phyloP scores from a whole-genome alignment of 1,139 yeast genomes.

The Waltiozyma sp. region DNA sequence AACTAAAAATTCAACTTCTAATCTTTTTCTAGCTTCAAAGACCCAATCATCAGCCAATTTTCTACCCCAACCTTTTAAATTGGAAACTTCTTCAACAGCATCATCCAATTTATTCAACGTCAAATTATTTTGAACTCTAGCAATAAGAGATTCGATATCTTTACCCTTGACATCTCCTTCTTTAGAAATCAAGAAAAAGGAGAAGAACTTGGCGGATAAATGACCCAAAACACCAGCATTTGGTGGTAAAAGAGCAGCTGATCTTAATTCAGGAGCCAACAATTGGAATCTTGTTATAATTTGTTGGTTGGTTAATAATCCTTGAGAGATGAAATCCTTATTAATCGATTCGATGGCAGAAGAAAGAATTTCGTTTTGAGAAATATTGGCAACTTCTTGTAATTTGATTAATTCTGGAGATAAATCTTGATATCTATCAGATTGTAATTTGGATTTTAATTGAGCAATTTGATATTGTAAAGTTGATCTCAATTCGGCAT shows the following conservation, averaged over 20 bases:
- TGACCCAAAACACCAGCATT: slow-evolving; percentile 95
- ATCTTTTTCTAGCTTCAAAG: slow-evolving; percentile 73
- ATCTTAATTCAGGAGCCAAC: slow-evolving; percentile 77
- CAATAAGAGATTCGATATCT: slow-evolving; percentile 82
- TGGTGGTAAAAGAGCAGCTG: slow-evolving; percentile 83
- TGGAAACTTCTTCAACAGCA: slow-evolving; percentile 89
- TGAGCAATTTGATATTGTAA: slow-evolving; percentile 47
- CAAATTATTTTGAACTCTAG: slow-evolving; percentile 72
- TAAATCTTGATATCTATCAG: slow-evolving; percentile 25
- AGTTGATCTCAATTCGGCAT: slow-evolving; percentile 45
- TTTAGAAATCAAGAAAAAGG: slow-evolving; percentile 59
- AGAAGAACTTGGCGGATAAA: slow-evolving; percentile 65
- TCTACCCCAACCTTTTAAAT: slow-evolving; percentile 90
- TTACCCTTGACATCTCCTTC: slow-evolving; percentile 57
- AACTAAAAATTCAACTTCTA: slow-evolving; percentile 76
- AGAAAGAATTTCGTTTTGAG: slow-evolving; percentile 29
- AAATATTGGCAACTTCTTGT: slow-evolving; percentile 29
- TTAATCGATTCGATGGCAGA: slow-evolving; percentile 30
- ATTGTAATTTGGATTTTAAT: slow-evolving; percentile 33
- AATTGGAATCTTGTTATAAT: slow-evolving; percentile 46
- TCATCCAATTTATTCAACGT: slow-evolving; percentile 68
- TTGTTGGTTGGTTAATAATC: slow-evolving; percentile 34
- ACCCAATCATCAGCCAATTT: slow-evolving; percentile 89
- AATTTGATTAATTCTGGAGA: slow-evolving; percentile 39
- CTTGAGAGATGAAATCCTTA: slow-evolving; percentile 37